Percentiles rank a stretch among this genome's conserved stretches.
Conservation (phyloP, 2,329 filamentous ascomycete species). For the Aureobasidium pullulans region DNA sequence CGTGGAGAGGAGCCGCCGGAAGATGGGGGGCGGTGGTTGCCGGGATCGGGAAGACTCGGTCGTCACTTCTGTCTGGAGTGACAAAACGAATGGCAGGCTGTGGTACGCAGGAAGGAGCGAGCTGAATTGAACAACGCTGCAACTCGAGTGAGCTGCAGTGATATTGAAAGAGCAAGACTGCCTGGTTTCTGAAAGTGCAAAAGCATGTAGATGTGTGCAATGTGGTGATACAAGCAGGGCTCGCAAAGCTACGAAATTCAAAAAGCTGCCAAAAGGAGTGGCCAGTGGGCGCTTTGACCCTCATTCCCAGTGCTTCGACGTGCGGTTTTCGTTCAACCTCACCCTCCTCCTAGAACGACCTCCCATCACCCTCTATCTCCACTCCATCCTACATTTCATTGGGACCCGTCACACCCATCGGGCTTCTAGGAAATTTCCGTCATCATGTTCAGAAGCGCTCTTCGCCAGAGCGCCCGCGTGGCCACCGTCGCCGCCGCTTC, state of each 20-base stretch:
- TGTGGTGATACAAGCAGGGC: not conserved
- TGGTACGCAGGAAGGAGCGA: not conserved
- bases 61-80: conserved; percentile 3
- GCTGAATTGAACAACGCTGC: not conserved
- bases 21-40: not conserved
- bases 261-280: conserved; percentile 10
- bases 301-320: conserved; percentile 7
- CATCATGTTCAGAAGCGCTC: conserved; percentile 96
- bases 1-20: conserved; percentile 6
- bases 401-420: conserved; percentile 16
- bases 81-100: conserved; percentile 8
- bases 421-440: conserved; percentile 15
- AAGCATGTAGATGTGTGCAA: not conserved
- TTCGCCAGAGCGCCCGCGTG: conserved; percentile 92
- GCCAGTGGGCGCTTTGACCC: not conserved
- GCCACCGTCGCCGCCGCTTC: conserved; percentile 89
- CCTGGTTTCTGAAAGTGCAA: not conserved
- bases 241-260: conserved; percentile 9
- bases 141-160: not conserved
- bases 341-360: conserved; percentile 14
- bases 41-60: conserved; percentile 9
- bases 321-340: conserved; percentile 14
- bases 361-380: conserved; percentile 17
- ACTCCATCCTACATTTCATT: conserved; percentile 15
- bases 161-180: not conserved